Conservation (phyloP, 441 rosid species). For the Euphorbia schlechtendalii region DNA sequence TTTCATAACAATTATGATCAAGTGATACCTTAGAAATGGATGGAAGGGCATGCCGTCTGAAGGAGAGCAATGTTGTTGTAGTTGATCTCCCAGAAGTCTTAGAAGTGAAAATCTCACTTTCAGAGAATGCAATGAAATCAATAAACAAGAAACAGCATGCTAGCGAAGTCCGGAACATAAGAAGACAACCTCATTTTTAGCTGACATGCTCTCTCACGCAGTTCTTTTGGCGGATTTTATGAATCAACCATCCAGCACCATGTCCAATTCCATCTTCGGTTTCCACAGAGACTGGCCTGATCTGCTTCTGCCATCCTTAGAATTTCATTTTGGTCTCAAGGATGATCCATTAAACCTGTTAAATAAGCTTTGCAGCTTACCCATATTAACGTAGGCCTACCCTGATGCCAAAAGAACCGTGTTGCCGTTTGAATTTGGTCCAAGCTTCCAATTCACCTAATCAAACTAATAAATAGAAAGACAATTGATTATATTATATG, state of each 20-base stretch:
- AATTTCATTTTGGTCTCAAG: slow-evolving; percentile 76
- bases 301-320: slow-evolving; percentile 69
- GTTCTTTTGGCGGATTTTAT: slow-evolving; percentile 88
- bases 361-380: slow-evolving; percentile 73
- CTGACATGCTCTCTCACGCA: slow-evolving; percentile 73
- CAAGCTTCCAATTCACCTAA: slow-evolving; percentile 72
- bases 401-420: slow-evolving; percentile 90
- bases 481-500: slow-evolving; percentile 18
- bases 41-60: slow-evolving; percentile 76
- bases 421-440: slow-evolving; percentile 84
- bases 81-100: slow-evolving; percentile 77
- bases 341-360: slow-evolving; percentile 67
- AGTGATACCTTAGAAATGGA: slow-evolving; percentile 63
- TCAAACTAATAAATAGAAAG: slow-evolving; percentile 29
- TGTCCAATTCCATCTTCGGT: slow-evolving; percentile 57
- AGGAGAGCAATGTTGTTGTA: slow-evolving; percentile 65
- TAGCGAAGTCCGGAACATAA: too few species aligned
- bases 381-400: slow-evolving; percentile 58
- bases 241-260: slow-evolving; percentile 78
- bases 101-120: slow-evolving; percentile 52
- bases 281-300: slow-evolving; percentile 98
- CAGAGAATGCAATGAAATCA: slow-evolving; percentile 52
- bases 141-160: slow-evolving; percentile 30
- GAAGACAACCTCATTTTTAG: slow-evolving; percentile 80
- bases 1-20: not conserved